Evolutionary conservation across 306 rosid genomes (phyloP).

Genomic region (Pterocarpus santalinus): DNA sequence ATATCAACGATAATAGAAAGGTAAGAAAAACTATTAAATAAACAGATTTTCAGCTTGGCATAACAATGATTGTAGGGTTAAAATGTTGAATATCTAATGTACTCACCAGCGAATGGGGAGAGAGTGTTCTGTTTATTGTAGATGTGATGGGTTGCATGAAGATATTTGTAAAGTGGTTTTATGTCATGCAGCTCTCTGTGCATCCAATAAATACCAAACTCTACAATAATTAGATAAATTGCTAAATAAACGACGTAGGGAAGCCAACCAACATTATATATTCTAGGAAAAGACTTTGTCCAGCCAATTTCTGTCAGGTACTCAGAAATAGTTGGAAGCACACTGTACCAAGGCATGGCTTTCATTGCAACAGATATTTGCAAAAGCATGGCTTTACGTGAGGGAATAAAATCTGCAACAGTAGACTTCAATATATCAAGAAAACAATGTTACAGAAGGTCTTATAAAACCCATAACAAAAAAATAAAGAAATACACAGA

Average conservation of each 20-base stretch:
- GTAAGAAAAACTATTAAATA: not conserved
- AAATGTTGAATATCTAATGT: constrained; percentile 41
- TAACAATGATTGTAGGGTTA: constrained; percentile 8
- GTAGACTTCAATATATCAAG: constrained; percentile 41
- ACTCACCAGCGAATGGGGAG: constrained; percentile 96
- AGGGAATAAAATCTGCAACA: constrained; percentile 85
- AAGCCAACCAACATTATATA: constrained; percentile 66
- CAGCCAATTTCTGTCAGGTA: constrained; percentile 82
- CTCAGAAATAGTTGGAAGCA: constrained; percentile 83
- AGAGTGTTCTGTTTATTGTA: constrained; percentile 96
- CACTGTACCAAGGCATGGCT: constrained; percentile 90
- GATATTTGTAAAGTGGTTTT: constrained; percentile 91
- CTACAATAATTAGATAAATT: constrained; percentile 71
- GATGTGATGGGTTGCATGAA: constrained; percentile 89
- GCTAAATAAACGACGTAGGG: constrained; percentile 64
- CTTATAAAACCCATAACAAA: constrained; percentile 9
- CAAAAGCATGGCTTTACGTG: constrained; percentile 77
- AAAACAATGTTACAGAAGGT: constrained; percentile 5
- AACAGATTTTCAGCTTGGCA: not conserved
- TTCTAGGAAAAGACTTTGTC: constrained; percentile 78
- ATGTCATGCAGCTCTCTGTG: constrained; percentile 94
- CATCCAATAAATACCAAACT: constrained; percentile 95
- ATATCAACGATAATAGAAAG: constrained; percentile 7
- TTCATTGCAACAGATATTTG: constrained; percentile 87
- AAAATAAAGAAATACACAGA: not conserved